Evolutionary conservation across 345 rosid species (phyloP), one percentile per base, ranked within the genome.

Genomic region (Acer campestre): DNA sequence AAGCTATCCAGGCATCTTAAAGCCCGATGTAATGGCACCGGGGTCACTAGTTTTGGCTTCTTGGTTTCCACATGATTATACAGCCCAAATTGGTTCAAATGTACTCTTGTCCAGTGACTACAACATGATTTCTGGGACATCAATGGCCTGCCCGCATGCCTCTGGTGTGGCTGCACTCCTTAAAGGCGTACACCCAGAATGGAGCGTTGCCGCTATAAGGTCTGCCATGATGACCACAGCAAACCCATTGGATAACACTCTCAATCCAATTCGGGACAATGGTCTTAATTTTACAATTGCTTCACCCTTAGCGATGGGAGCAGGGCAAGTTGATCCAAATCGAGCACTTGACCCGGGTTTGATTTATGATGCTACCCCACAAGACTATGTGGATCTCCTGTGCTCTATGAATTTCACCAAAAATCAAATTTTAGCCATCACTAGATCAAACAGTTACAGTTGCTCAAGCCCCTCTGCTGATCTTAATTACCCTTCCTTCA

Each of bases 1-100:
- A 2, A 87, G 86, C 73, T 87, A 77, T 78, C 89, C 89, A 9
- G 75, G 61, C 27, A 82, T 90, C 55, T 74, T 88, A 16, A 88
- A 90, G 72, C 94, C 94, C 0, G 94, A 90, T 71, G 78, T 88
- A 20, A 38, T 87, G 84, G 88, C 92, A 14, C 94, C 92, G 1
- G 92, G 92, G 7, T 75, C 88, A 20, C 49, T 75, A 4, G 83
- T 90, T 29, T 71, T 90, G 25, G 90, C 92, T 0, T 80, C 90
- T 49, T 85, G 91, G 90, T 64, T 86, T 71, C 75, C 88, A 13
- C 44, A 22, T 27, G 63, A 8, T 1, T 4, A 59, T 5, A 56
- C 71, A 18, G 78, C 81, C 46, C 0, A 0, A 14, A 76, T 81
- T 20, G 80, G 71, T 42, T n/a, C 78, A 25, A 61, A 61, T 13